These are phyloP conservation scores for Erodium chrysanthum DNA, from an alignment of 441 rosid genomes.

Conservation along the genomic window DNA sequence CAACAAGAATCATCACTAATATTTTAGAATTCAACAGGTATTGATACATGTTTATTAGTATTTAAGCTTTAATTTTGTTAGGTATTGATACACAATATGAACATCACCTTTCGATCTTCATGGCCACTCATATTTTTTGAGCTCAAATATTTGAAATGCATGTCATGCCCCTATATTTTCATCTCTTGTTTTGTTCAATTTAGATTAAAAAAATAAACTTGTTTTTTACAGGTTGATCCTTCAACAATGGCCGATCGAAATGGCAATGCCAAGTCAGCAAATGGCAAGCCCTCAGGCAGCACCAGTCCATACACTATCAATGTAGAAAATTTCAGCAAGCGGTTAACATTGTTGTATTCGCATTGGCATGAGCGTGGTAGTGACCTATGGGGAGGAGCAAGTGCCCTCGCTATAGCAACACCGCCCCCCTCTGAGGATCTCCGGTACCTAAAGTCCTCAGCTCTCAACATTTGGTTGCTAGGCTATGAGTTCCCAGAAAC, in stretches of 20 bases:
- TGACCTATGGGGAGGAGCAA: slow-evolving; percentile 60
- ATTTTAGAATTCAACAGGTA: not conserved
- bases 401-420: slow-evolving; percentile 56
- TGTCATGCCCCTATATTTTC: not conserved
- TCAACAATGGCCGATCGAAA: slow-evolving; percentile 39
- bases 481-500: slow-evolving; percentile 93
- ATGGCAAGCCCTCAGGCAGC: slow-evolving; percentile 37
- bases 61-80: not conserved
- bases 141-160: not conserved
- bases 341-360: slow-evolving; percentile 45
- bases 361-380: slow-evolving; percentile 48
- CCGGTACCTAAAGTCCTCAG: slow-evolving; percentile 73
- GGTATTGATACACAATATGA: too few relatives aligned
- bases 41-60: not conserved
- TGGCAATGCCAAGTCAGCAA: slow-evolving; percentile 31
- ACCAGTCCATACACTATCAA: slow-evolving; percentile 43
- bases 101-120: too few relatives aligned
- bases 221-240: not conserved
- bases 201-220: not conserved
- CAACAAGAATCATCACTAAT: too few relatives aligned
- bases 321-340: slow-evolving; percentile 49
- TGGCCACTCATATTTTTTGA: not conserved
- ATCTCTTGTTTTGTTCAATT: not conserved
- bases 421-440: slow-evolving; percentile 70
- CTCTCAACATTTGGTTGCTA: slow-evolving; percentile 70